A percentile compares a stretch with the other conserved stretches of the same genome.
Evolutionary conservation across 192 early-diverging fungal genomes (phyloP).

Genomic region (Gryganskiella cystojenkinii): DNA sequence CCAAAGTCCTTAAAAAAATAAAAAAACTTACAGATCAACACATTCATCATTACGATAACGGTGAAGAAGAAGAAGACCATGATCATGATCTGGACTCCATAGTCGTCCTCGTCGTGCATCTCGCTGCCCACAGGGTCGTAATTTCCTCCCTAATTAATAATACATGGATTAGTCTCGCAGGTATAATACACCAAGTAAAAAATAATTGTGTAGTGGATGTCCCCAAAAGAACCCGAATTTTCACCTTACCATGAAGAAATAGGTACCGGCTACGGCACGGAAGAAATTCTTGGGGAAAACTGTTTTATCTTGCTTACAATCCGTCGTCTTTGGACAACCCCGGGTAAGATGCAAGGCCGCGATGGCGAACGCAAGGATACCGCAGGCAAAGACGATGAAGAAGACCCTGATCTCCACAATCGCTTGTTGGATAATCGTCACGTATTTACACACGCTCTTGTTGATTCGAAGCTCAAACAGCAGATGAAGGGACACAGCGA

Average conservation of each 20-base stretch:
- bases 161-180: too few species aligned
- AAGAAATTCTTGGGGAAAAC: conserved; percentile 19
- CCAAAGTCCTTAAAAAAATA: too few species aligned
- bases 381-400: conserved; percentile 27
- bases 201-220: too few species aligned
- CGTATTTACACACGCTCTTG: conserved; percentile 22
- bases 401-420: conserved; percentile 17
- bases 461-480: conserved; percentile 21
- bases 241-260: conserved; percentile 19
- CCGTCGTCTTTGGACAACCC: conserved; percentile 1
- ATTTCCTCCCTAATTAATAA: conserved; percentile 5
- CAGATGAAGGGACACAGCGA: conserved; percentile 21
- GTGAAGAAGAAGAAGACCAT: conserved; percentile 14
- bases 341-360: conserved; percentile 9
- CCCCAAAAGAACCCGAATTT: too few species aligned
- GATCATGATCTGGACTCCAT: background rate
- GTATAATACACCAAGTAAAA: too few species aligned
- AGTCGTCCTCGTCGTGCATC: background rate
- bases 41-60: conserved; percentile 5
- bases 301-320: background rate
- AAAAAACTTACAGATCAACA: conserved; percentile 20
- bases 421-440: conserved; percentile 28
- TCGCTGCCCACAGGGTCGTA: background rate
- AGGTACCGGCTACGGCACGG: conserved; percentile 8
- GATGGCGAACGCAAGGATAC: conserved; percentile 11